phyloP scores from a whole-genome alignment of 2,329 filamentous ascomycete species.

The Bipolaris bicolor region DNA sequence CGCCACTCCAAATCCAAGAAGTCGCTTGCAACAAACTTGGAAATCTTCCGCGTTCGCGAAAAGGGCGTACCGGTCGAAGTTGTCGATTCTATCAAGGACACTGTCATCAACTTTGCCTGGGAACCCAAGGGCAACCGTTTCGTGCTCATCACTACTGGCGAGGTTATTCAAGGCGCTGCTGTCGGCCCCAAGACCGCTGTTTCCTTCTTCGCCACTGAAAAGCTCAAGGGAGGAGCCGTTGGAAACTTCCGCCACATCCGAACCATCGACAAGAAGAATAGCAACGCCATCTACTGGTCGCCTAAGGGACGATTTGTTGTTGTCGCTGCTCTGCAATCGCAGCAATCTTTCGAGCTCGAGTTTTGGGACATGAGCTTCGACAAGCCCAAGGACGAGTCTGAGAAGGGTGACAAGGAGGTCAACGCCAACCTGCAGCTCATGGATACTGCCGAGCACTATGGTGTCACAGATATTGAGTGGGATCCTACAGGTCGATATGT shows the following conservation, averaged over 20 bases:
- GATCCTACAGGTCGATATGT: slow-evolving; percentile 95
- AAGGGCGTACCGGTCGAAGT: slow-evolving; percentile 99
- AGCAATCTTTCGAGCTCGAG: slow-evolving; percentile 92
- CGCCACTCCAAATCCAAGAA: slow-evolving; percentile 99
- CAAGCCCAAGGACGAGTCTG: slow-evolving; percentile 75
- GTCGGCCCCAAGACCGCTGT: slow-evolving; percentile 94
- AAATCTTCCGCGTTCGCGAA: slow-evolving; percentile 96
- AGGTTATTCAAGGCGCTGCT: slow-evolving; percentile 76
- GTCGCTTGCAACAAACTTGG: slow-evolving; percentile 92
- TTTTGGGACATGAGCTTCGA: slow-evolving; percentile 99
- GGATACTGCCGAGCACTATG: slow-evolving; percentile 94
- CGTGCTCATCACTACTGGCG: slow-evolving; percentile 92
- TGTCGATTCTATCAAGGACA: slow-evolving; percentile 96
- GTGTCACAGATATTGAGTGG: slow-evolving; percentile 97
- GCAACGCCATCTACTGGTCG: slow-evolving; percentile 99
- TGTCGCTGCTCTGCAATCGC: slow-evolving; percentile 88
- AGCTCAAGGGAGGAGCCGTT: slow-evolving; percentile 77
- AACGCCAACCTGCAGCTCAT: slow-evolving; percentile 94
- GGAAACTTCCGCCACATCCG: slow-evolving; percentile 97
- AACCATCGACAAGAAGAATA: slow-evolving; percentile 98
- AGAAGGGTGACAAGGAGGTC: slow-evolving; percentile 89
- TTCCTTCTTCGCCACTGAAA: slow-evolving; percentile 96
- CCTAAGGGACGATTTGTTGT: slow-evolving; percentile 94
- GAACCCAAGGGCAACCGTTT: slow-evolving; percentile 98
- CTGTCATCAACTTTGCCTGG: slow-evolving; percentile 99